Conservation (phyloP, 2,329 filamentous ascomycete genomes). For the Chaetomiaceae sp. region DNA sequence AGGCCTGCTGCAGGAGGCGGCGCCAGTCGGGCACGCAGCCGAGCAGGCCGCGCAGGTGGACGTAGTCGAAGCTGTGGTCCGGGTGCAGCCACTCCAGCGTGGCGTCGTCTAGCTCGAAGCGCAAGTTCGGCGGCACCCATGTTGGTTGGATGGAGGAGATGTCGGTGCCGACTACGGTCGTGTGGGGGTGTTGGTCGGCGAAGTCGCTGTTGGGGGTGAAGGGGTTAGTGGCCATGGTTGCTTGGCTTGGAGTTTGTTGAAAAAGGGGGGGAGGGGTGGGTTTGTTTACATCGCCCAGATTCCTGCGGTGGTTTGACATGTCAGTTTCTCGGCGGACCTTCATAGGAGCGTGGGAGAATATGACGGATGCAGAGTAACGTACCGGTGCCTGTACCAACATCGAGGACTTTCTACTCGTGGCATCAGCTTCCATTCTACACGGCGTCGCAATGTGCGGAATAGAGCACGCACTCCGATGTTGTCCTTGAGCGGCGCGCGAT, state of each 20-base stretch:
- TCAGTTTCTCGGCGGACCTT: no score
- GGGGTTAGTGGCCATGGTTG: no score
- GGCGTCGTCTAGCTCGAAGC: conserved; percentile 37
- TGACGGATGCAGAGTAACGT: not conserved
- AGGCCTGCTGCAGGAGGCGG: conserved; percentile 34
- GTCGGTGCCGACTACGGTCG: conserved; percentile 38
- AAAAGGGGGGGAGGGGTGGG: not conserved
- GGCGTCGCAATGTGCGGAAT: no score
- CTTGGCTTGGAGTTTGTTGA: no score
- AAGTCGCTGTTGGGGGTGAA: conserved; percentile 25
- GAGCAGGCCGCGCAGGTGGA: conserved; percentile 31
- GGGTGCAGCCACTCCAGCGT: conserved; percentile 25
- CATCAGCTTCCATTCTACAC: no score
- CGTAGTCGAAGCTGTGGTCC: conserved; percentile 29
- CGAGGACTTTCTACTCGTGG: conserved; percentile 15
- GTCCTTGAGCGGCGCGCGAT: conserved; percentile 10
- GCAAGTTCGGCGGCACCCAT: conserved; percentile 51
- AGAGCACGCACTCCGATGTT: not conserved
- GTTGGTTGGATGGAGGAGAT: conserved; percentile 56
- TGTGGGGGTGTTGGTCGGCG: conserved; percentile 14
- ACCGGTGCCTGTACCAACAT: conserved; percentile 20
- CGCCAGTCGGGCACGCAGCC: conserved; percentile 31
- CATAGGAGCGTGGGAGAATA: no score
- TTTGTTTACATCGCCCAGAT: conserved; percentile 20
- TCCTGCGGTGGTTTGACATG: conserved; percentile 1